These are phyloP conservation scores for Fonsecaea pedrosoi DNA, from an alignment of 2,329 filamentous ascomycete species.

Conservation along the genomic window DNA sequence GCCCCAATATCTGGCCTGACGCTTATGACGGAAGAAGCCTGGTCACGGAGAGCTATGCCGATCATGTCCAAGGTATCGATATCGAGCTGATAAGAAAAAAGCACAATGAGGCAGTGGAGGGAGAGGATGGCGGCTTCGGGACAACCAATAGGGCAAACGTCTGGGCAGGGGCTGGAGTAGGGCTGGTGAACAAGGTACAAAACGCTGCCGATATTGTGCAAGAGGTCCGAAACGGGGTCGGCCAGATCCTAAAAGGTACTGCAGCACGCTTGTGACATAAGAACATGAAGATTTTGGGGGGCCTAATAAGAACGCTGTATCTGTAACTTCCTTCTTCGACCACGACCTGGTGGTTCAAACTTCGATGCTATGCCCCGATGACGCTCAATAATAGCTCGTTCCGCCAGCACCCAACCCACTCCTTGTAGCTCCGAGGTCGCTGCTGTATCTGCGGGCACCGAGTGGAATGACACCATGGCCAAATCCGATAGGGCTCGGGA, in stretches of 20 bases:
- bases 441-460: slow-evolving; percentile 40
- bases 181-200: slow-evolving; percentile 25
- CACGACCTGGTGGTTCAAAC: not conserved
- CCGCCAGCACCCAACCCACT: slow-evolving; percentile 40
- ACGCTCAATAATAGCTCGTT: slow-evolving; percentile 39
- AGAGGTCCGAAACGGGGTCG: slow-evolving; percentile 17
- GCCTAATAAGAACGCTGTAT: slow-evolving; percentile 5
- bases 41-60: slow-evolving; percentile 58
- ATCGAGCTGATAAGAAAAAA: slow-evolving; percentile 22
- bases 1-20: slow-evolving; percentile 65
- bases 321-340: not conserved
- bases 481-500: slow-evolving; percentile 41
- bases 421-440: slow-evolving; percentile 41
- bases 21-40: slow-evolving; percentile 64
- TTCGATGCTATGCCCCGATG: not conserved
- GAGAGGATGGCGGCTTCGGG: slow-evolving; percentile 20
- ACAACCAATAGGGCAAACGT: slow-evolving; percentile 19
- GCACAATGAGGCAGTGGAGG: slow-evolving; percentile 14
- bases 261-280: slow-evolving; percentile 1
- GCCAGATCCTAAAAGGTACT: slow-evolving; percentile 7
- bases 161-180: slow-evolving; percentile 29
- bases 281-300: not conserved
- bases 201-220: slow-evolving; percentile 27
- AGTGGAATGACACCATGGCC: slow-evolving; percentile 36
- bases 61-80: slow-evolving; percentile 24